These are phyloP conservation scores for Pleurotus sapidus DNA, from an alignment of 768 basidiomycete species.

Conservation along the genomic window DNA sequence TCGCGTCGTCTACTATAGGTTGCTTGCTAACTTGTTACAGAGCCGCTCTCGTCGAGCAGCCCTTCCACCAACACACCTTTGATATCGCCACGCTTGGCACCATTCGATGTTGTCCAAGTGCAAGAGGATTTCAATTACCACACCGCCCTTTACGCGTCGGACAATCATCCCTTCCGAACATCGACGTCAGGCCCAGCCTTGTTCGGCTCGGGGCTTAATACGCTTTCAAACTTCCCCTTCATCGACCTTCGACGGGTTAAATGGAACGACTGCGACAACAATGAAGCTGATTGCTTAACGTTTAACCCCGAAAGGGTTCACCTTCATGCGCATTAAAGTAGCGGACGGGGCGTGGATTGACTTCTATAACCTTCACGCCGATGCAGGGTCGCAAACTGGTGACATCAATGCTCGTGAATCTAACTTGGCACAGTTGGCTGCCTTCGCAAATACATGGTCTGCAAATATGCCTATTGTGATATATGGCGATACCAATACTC, in stretches of 20 bases:
- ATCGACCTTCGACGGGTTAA: slow-evolving; percentile 28
- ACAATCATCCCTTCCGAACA: slow-evolving; percentile 33
- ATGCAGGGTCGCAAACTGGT: slow-evolving; percentile 29
- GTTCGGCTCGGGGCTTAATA: slow-evolving; percentile 34
- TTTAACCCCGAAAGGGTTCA: slow-evolving; percentile 38
- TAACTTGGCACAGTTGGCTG: slow-evolving; percentile 29
- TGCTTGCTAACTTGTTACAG: slow-evolving; percentile 9
- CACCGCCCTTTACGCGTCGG: slow-evolving; percentile 28
- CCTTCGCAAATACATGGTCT: slow-evolving; percentile 25
- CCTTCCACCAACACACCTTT: slow-evolving; percentile 26
- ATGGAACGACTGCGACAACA: slow-evolving; percentile 27
- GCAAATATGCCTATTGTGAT: slow-evolving; percentile 31
- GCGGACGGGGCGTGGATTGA: slow-evolving; percentile 31
- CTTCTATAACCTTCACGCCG: slow-evolving; percentile 35
- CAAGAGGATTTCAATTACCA: slow-evolving; percentile 40
- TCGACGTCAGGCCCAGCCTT: slow-evolving; percentile 32
- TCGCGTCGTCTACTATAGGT: neutral
- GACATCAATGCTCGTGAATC: slow-evolving; percentile 28
- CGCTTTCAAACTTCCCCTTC: slow-evolving; percentile 31
- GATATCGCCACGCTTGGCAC: slow-evolving; percentile 27
- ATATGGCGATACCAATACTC: slow-evolving; percentile 36
- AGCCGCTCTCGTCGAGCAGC: slow-evolving; percentile 24
- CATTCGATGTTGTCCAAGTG: slow-evolving; percentile 30
- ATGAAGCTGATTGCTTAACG: slow-evolving; percentile 35
- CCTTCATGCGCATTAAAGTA: slow-evolving; percentile 28